Conservation (phyloP, 208 protist species). For the Vickermania spadyakhi region DNA sequence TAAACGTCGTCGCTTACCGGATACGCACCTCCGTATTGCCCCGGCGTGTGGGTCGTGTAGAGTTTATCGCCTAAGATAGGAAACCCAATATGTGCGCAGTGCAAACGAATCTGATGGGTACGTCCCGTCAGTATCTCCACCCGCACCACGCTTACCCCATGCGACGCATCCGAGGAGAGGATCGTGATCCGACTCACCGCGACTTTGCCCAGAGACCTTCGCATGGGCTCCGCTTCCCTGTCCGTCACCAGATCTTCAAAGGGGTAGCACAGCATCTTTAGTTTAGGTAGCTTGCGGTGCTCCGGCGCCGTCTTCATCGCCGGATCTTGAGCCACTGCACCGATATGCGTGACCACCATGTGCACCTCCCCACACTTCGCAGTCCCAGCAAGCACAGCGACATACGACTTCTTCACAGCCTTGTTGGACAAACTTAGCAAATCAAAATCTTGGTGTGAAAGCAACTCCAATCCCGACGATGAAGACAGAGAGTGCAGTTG, state of each 20-base stretch:
- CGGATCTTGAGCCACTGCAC: conserved; percentile 24
- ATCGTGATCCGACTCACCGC: conserved; percentile 48
- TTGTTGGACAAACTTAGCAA: conserved; percentile 17
- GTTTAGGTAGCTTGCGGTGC: conserved; percentile 51
- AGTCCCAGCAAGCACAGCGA: conserved; percentile 35
- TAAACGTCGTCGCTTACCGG: conserved; percentile 62
- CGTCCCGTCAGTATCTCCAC: conserved; percentile 60
- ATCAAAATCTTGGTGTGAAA: conserved; percentile 15
- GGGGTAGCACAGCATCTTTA: conserved; percentile 71
- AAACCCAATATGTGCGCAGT: conserved; percentile 51
- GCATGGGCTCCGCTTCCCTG: background rate
- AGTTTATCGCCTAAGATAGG: conserved; percentile 79
- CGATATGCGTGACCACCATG: conserved; percentile 48
- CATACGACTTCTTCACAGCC: conserved; percentile 46
- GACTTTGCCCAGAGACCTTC: conserved; percentile 15
- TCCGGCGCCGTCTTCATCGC: background rate
- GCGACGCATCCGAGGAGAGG: conserved; percentile 12
- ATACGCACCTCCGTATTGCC: conserved; percentile 12
- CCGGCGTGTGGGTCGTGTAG: conserved; percentile 42
- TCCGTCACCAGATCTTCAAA: background rate
- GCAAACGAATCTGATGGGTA: conserved; percentile 75
- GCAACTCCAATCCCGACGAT: background rate
- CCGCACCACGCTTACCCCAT: conserved; percentile 40
- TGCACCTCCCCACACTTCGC: conserved; percentile 17
- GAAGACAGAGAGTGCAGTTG: background rate